Evolutionary conservation across 1,139 yeast species (phyloP), one percentile per base, ranked within the genome.

Genomic region (Candida sojae): DNA sequence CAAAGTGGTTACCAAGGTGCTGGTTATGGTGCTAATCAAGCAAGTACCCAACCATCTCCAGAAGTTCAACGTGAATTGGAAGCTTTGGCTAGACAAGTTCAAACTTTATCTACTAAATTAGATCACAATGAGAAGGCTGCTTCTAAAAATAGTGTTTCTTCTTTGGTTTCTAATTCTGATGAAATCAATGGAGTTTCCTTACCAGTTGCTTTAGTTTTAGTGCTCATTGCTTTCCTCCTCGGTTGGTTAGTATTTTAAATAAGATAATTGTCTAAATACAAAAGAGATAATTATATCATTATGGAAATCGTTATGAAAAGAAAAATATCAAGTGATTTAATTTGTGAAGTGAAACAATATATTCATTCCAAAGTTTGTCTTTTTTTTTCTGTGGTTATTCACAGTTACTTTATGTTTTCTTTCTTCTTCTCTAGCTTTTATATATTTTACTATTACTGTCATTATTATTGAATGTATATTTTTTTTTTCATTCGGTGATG

Each of bases 211-310:
- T 68, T 76, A 41, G 61, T 79, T 44, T 71, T 83, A 59, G 77
- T 80, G 56, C 58, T 83, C 44, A 57, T 82, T 53, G 82, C 87
- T 46, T 83, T 83, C 70, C 68, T 83, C 53, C 65, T 81, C 53
- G 86, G 87, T 46, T 82, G 85, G 84, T 70, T 78, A 61, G 71
- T 82, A 50, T 79, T 81, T 60, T 81, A 71, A 64, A 25, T 33
- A 17, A 31, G 17, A 23, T 12, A 36, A n/a, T 32, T 32, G 13
- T 26, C 29, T 26, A 26, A 26, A 12, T 12, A 32, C 35, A 12
- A 7, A 11, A 12, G 9, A 32, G 12, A 31, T 31, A 31, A 11
- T 31, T 31, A 11, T 31, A 31, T 31, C 33, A 12, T 31, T 31
- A 31, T 31, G 11, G 33, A 11, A 31, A 31, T 31, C 12, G 33